These are phyloP conservation scores for Pouteria campechiana DNA, from an alignment of 179 eudicot genomes.

Conservation along the genomic window DNA sequence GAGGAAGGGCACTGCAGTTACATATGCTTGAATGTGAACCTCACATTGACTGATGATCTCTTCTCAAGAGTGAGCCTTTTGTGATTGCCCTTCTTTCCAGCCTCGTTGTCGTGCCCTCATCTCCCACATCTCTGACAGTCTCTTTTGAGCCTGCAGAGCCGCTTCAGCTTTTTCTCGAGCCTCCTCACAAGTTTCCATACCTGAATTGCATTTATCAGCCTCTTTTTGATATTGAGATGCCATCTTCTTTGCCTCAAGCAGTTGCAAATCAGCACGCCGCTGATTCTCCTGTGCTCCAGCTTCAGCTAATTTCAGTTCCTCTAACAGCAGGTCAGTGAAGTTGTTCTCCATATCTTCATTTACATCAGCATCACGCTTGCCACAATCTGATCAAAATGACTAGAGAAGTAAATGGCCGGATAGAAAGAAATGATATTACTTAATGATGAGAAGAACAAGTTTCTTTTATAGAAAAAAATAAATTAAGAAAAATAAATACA, in stretches of 20 bases:
- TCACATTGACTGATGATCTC: not conserved
- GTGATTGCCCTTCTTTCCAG: conserved; percentile 31
- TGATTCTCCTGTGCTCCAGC: conserved; percentile 48
- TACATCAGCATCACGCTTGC: conserved; percentile 57
- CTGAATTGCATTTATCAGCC: conserved; percentile 72
- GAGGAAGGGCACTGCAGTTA: too few relatives aligned
- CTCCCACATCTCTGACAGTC: conserved; percentile 39
- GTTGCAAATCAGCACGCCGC: conserved; percentile 40
- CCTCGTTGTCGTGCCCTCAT: conserved; percentile 51
- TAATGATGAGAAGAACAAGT: too few relatives aligned
- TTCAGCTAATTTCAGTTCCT: conserved; percentile 47
- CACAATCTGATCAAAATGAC: conserved; percentile 34
- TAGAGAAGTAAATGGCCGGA: too few relatives aligned
- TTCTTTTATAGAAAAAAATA: too few relatives aligned
- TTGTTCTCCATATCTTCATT: conserved; percentile 50
- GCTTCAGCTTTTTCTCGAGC: conserved; percentile 74
- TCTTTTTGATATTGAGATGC: conserved; percentile 76
- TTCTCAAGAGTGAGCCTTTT: not conserved
- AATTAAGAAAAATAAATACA: too few relatives aligned
- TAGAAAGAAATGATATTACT: too few relatives aligned
- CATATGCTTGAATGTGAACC: not conserved
- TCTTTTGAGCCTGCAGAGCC: conserved; percentile 33
- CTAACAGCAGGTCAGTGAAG: conserved; percentile 31
- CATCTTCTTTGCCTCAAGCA: conserved; percentile 71
- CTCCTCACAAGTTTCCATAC: conserved; percentile 89